phyloP scores from a whole-genome alignment of 129 eudicot genomes.

The Centaurea solstitialis region DNA sequence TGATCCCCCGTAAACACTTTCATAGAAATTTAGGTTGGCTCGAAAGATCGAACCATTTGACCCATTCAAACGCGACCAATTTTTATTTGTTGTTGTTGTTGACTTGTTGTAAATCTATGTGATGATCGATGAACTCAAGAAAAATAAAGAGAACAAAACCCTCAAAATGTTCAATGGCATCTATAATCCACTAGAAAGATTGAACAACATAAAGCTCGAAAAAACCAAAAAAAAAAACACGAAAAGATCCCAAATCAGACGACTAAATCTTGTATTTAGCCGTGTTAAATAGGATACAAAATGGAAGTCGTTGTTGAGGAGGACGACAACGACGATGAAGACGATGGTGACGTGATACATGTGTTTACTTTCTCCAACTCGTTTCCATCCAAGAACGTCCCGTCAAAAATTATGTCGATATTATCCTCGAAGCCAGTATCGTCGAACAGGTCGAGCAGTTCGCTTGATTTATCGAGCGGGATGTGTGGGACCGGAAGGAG shows the following conservation, averaged over 20 bases:
- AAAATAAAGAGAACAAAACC: slow-evolving; percentile 11
- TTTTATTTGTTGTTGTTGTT: not conserved
- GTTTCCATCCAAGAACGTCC: slow-evolving; percentile 6
- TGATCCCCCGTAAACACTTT: not conserved
- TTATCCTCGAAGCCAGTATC: slow-evolving; percentile 60
- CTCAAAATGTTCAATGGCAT: slow-evolving; percentile 27
- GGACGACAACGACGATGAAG: slow-evolving; percentile 33
- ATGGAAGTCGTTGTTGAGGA: slow-evolving; percentile 43
- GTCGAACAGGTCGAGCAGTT: slow-evolving; percentile 44
- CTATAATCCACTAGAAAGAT: slow-evolving; percentile 27
- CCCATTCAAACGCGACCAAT: not conserved
- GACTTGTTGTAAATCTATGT: not conserved
- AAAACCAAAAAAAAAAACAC: slow-evolving; percentile 2
- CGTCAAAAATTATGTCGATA: slow-evolving; percentile 53
- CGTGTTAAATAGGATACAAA: slow-evolving; percentile 23
- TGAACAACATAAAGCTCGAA: slow-evolving; percentile 13
- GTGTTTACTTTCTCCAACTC: slow-evolving; percentile 25
- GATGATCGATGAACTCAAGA: not conserved
- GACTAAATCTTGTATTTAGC: slow-evolving; percentile 22
- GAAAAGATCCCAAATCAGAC: slow-evolving; percentile 7
- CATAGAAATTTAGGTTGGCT: not conserved
- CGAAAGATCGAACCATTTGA: not conserved
- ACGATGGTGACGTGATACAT: slow-evolving; percentile 34
- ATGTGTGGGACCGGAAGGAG: slow-evolving; percentile 54
- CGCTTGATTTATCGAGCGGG: slow-evolving; percentile 44